A percentile compares a stretch with the other conserved stretches of the same genome.
Conservation (phyloP, 352 stramenopile species). For the Globisporangium recalcitrans region DNA sequence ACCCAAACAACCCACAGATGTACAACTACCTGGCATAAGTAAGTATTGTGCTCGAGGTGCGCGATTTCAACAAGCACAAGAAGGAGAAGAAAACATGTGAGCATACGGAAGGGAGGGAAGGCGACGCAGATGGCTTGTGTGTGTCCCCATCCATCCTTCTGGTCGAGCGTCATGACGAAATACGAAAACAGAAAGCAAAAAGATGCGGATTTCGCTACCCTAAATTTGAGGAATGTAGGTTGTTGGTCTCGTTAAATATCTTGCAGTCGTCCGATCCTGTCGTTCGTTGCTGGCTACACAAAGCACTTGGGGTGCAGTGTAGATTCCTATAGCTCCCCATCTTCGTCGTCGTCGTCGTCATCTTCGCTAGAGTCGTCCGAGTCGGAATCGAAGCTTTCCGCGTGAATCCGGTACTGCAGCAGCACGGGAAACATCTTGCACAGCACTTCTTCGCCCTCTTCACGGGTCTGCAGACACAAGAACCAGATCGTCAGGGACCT, state of each 20-base stretch:
- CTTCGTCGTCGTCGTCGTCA: conserved; percentile 1
- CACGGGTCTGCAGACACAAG: conserved; percentile 7
- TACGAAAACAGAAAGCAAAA: background rate
- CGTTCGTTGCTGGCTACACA: too few relatives aligned
- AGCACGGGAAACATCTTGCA: conserved; percentile 31
- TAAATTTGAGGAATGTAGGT: conserved; percentile 1
- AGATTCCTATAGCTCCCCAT: background rate
- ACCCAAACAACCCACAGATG: conserved; percentile 72
- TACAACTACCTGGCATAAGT: conserved; percentile 85
- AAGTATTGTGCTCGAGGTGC: background rate
- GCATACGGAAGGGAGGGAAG: background rate
- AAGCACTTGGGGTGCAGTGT: too few relatives aligned
- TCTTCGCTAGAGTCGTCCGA: conserved; percentile 11
- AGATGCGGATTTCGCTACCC: background rate
- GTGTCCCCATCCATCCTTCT: background rate
- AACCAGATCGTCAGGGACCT: background rate
- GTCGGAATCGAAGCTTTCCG: conserved; percentile 9
- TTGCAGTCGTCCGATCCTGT: too few relatives aligned
- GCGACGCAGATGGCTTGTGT: background rate
- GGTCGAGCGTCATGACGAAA: background rate
- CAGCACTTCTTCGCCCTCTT: conserved; percentile 23
- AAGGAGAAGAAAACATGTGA: background rate
- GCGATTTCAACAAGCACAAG: background rate
- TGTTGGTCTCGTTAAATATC: conserved; percentile 3
- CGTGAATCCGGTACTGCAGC: conserved; percentile 19